Evolutionary conservation across 1,284 basidiomycete species (phyloP).

Genomic region (Trichosporon faecale): DNA sequence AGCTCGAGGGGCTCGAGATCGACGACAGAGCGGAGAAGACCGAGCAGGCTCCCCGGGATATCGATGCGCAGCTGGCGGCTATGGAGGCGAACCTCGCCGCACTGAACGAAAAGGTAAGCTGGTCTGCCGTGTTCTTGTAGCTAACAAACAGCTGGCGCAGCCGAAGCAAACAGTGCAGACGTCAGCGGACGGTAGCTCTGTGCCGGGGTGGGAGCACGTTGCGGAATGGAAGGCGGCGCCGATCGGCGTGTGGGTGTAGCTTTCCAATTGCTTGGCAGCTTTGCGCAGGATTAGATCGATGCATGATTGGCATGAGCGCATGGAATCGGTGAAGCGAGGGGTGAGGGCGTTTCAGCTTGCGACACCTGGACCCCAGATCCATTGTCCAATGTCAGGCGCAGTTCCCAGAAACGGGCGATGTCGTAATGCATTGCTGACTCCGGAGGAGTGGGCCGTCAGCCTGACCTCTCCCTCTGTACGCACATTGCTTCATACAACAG

Average conservation of each 20-base stretch:
- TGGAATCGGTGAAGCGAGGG: not conserved
- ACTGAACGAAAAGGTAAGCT: constrained; percentile 17
- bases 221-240: constrained; percentile 22
- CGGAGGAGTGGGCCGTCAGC: not conserved
- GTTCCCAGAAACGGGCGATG: not conserved
- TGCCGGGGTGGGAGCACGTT: constrained; percentile 14
- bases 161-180: not conserved
- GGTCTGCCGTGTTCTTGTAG: no score
- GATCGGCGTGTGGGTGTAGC: constrained; percentile 24
- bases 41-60: constrained; percentile 7
- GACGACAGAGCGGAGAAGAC: constrained; percentile 11
- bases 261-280: not conserved
- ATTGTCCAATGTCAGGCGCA: not conserved
- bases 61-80: constrained; percentile 14
- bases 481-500: not conserved
- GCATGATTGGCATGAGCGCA: not conserved
- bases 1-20: constrained; percentile 23
- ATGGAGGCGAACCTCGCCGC: constrained; percentile 24
- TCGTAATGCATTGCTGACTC: not conserved
- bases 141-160: not conserved
- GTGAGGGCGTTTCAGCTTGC: not conserved
- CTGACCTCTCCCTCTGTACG: not conserved
- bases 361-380: not conserved
- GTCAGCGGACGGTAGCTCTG: constrained; percentile 5
- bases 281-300: not conserved